Base-by-base conservation (phyloP, 495 filamentous ascomycete species). In the Penicillium argentinense region DNA sequence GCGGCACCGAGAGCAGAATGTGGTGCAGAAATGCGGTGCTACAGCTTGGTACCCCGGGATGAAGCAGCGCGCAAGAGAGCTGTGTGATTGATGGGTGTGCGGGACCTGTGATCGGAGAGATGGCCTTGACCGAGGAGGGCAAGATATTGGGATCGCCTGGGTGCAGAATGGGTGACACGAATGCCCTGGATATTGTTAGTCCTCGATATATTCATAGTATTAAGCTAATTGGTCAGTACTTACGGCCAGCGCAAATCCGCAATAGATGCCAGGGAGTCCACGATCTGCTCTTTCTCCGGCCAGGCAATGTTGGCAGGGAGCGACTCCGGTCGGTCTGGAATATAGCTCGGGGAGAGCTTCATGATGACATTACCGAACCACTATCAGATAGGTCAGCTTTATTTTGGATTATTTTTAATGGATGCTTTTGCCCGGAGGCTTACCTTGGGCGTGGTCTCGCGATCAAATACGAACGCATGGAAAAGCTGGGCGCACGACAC, bases 381-480 rank as follows among this genome's bases (percentile, higher is more conserved):
- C 80, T 83, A 39, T 14, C 17, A 27, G 7, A 27, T 21, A 39
- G 29, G 47, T 63, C 22, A 64, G 54, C 28, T 42, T 27, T 9
- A 11, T n/a, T n/a, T n/a, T n/a, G n/a, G n/a, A n/a, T n/a, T n/a
- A n/a, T n/a, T n/a, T n/a, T n/a, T n/a, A n/a, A n/a, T n/a, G n/a
- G n/a, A n/a, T n/a, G n/a, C n/a, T n/a, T n/a, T n/a, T n/a, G n/a
- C n/a, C n/a, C n/a, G n/a, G n/a, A n/a, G n/a, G n/a, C 59, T 9
- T 59, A 80, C 80, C 61, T 69, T 73, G 0, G 92, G 91, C 50
- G 91, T 88, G 61, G 85, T 88, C 57, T 96, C 91, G 39, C 88
- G 79, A 62, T 97, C 91, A 72, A 97, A 97, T 22, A 97, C 81
- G 65, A 91, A 87, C 2, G 92, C 85, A 66, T 97, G 89, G 41